phyloP scores from a whole-genome alignment of 306 rosid genomes.

The Fragaria iinumae region DNA sequence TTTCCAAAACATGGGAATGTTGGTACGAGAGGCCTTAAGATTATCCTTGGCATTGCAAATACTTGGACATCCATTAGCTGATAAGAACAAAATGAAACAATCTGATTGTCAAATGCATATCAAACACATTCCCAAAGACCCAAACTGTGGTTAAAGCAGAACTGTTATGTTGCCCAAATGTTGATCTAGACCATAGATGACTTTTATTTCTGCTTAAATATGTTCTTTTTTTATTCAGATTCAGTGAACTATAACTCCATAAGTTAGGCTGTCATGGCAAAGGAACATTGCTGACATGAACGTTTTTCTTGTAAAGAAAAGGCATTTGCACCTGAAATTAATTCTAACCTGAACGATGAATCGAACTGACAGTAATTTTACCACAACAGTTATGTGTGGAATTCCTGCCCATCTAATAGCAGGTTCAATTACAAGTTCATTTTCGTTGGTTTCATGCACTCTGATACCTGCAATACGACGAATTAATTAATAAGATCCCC shows the following conservation, averaged over 20 bases:
- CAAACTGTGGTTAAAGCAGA: neutral
- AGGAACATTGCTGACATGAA: neutral
- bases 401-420: conserved; percentile 38
- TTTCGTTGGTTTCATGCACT: conserved; percentile 30
- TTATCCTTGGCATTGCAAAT: conserved; percentile 28
- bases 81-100: neutral
- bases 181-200: neutral
- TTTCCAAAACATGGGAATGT: conserved; percentile 38
- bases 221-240: neutral
- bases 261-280: neutral
- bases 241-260: neutral
- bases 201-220: neutral
- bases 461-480: conserved; percentile 29
- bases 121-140: neutral
- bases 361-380: conserved; percentile 14
- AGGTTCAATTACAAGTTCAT: conserved; percentile 30
- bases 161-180: neutral
- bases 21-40: conserved; percentile 34
- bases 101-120: neutral
- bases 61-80: conserved; percentile 34
- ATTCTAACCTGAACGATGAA: conserved; percentile 20
- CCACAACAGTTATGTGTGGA: conserved; percentile 30
- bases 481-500: conserved; percentile 14
- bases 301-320: neutral
- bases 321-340: neutral